Evolutionary conservation across 1,284 basidiomycete species (phyloP).

Genomic region (Thelephora terrestris): DNA sequence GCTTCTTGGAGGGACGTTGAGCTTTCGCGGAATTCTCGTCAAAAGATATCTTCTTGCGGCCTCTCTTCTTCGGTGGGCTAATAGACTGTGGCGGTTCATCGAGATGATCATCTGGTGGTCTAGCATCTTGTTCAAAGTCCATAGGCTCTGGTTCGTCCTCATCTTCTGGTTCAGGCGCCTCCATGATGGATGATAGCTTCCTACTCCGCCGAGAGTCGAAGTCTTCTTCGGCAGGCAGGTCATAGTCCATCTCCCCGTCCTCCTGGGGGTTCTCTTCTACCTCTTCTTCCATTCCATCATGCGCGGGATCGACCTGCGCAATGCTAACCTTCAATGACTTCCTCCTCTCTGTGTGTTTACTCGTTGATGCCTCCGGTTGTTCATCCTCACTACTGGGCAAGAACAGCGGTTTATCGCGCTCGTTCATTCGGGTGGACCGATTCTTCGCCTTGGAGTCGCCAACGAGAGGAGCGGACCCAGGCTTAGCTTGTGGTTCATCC

Average conservation of each 20-base stretch:
- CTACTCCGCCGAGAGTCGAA: constrained; percentile 11
- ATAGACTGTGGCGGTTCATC: constrained; percentile 4
- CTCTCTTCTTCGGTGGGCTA: constrained; percentile 12
- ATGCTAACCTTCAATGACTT: constrained; percentile 20
- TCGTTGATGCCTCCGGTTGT: background rate
- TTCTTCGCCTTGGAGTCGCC: too few relatives aligned
- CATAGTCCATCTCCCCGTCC: constrained; percentile 17
- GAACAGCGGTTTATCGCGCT: background rate
- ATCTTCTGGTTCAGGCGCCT: constrained; percentile 14
- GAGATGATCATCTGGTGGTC: constrained; percentile 4
- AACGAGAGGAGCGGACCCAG: too few relatives aligned
- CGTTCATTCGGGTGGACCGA: too few relatives aligned
- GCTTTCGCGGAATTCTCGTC: background rate
- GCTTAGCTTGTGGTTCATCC: constrained; percentile 20
- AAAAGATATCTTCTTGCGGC: constrained; percentile 10
- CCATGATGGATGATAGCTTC: constrained; percentile 1
- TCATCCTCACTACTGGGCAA: background rate
- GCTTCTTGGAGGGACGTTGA: constrained; percentile 16
- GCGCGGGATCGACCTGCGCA: constrained; percentile 30
- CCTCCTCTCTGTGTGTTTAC: constrained; percentile 12
- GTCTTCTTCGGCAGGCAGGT: constrained; percentile 29
- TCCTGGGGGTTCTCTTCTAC: constrained; percentile 26
- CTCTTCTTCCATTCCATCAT: constrained; percentile 24
- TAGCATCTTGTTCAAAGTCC: constrained; percentile 12
- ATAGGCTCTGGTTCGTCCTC: constrained; percentile 13